Percentiles rank a stretch among this genome's conserved stretches.
Conservation (phyloP, 2,329 filamentous ascomycete species). For the Phialocephala subalpina region DNA sequence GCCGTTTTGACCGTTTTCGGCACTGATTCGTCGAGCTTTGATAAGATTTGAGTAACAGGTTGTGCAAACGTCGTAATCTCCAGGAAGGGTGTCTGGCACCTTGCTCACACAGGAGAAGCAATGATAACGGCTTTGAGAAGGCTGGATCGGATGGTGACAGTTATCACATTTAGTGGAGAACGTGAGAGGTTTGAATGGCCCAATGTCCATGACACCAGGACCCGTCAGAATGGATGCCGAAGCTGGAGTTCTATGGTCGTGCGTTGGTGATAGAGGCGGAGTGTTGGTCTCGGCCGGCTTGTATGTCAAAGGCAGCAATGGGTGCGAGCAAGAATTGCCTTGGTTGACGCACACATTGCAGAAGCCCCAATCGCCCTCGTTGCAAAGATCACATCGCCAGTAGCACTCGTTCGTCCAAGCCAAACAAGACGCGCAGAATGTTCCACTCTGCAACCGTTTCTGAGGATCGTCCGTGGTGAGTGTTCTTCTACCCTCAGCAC, state of each 20-base stretch:
- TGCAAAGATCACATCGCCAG: slow-evolving; percentile 89
- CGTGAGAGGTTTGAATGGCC: slow-evolving; percentile 70
- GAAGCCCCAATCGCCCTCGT: slow-evolving; percentile 94
- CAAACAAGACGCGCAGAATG: slow-evolving; percentile 83
- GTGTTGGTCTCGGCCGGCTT: slow-evolving; percentile 48
- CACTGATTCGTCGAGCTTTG: slow-evolving; percentile 68
- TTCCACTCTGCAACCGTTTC: slow-evolving; percentile 75
- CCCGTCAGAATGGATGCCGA: slow-evolving; percentile 58
- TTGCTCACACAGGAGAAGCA: slow-evolving; percentile 76
- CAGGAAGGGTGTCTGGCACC: slow-evolving; percentile 56
- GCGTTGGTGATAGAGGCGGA: slow-evolving; percentile 51
- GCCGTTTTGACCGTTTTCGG: slow-evolving; percentile 78
- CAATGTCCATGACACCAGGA: slow-evolving; percentile 53
- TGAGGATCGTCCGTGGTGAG: slow-evolving; percentile 73
- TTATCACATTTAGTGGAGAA: slow-evolving; percentile 82
- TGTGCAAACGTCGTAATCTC: slow-evolving; percentile 89
- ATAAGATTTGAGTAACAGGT: slow-evolving; percentile 78
- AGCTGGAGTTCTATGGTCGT: slow-evolving; percentile 51
- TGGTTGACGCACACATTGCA: slow-evolving; percentile 88
- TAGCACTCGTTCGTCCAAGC: slow-evolving; percentile 82
- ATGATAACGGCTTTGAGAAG: slow-evolving; percentile 76
- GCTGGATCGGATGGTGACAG: slow-evolving; percentile 76
- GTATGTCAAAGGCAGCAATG: slow-evolving; percentile 79
- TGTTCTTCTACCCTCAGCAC: slow-evolving; percentile 62
- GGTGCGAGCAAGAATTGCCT: slow-evolving; percentile 82